phyloP scores from a whole-genome alignment of 805 yeast genomes.

The Kazachstania martiniae region DNA sequence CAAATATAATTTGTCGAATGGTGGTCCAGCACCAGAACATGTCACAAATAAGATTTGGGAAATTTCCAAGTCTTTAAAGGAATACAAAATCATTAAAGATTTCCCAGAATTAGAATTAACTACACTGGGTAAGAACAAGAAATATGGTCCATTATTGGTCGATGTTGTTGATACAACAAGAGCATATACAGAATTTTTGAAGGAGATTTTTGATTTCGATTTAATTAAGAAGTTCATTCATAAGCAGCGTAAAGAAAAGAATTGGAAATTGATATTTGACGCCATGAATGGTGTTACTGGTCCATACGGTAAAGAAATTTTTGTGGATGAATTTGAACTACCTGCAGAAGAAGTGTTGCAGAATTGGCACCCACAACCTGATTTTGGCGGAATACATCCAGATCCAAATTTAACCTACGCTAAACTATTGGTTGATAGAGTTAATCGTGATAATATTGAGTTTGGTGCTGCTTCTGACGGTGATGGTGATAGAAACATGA shows the following conservation, averaged over 20 bases:
- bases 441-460: conserved; percentile 68
- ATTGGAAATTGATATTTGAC: conserved; percentile 75
- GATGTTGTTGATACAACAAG: conserved; percentile 76
- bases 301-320: conserved; percentile 82
- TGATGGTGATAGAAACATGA: conserved; percentile 98
- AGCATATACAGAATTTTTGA: conserved; percentile 70
- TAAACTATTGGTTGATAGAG: conserved; percentile 69
- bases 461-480: conserved; percentile 99
- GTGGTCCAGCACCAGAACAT: conserved; percentile 97
- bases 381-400: conserved; percentile 96
- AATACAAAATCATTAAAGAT: conserved; percentile 48
- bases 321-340: conserved; percentile 76
- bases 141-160: conserved; percentile 53
- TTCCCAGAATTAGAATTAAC: conserved; percentile 56
- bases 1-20: conserved; percentile 88
- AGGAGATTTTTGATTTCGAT: conserved; percentile 79
- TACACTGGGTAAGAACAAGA: conserved; percentile 38
- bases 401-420: conserved; percentile 98
- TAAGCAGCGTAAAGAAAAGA: conserved; percentile 34
- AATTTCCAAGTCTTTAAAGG: conserved; percentile 44
- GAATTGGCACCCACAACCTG: conserved; percentile 73
- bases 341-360: conserved; percentile 56
- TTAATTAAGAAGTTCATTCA: conserved; percentile 63
- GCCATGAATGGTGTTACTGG: conserved; percentile 95
- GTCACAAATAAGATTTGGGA: conserved; percentile 85